Conservation (phyloP, 257 asterid genomes). For the Solanum habrochaites region DNA sequence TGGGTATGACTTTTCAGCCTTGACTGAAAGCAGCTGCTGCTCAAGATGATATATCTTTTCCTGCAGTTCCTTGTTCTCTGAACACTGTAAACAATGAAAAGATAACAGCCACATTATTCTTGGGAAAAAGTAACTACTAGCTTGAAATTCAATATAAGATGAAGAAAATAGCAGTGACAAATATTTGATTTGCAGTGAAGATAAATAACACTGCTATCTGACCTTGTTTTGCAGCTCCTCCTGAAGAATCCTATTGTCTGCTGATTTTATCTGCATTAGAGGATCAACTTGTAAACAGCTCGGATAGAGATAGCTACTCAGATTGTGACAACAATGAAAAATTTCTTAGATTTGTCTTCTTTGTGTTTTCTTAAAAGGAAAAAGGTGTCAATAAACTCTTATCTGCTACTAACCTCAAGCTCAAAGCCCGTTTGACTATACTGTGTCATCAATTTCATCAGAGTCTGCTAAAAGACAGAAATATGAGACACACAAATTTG, state of each 20-base stretch:
- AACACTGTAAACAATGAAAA: conserved; percentile 34
- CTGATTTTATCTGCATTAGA: conserved; percentile 70
- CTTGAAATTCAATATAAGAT: not conserved
- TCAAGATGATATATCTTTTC: conserved; percentile 54
- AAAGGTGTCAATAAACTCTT: not conserved
- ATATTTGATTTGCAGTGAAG: not conserved
- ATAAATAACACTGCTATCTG: not conserved
- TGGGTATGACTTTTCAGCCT: conserved; percentile 25
- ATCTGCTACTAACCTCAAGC: conserved; percentile 60
- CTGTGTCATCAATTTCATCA: conserved; percentile 72
- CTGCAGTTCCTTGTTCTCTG: conserved; percentile 59
- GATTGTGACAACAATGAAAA: not conserved
- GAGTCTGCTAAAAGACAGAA: conserved; percentile 39
- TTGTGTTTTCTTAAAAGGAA: not conserved
- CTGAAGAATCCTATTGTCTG: conserved; percentile 87
- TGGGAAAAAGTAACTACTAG: not conserved
- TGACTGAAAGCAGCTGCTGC: conserved; percentile 49
- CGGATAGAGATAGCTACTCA: not conserved
- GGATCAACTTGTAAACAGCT: conserved; percentile 17
- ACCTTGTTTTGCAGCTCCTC: conserved; percentile 93
- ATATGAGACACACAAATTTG: not conserved
- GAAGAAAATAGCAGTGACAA: not conserved
- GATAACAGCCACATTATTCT: conserved; percentile 4
- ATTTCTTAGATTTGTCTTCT: not conserved
- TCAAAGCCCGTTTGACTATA: conserved; percentile 82